These are phyloP conservation scores for Fusarium sp. DNA, from an alignment of 2,329 filamentous ascomycete species.

Conservation along the genomic window DNA sequence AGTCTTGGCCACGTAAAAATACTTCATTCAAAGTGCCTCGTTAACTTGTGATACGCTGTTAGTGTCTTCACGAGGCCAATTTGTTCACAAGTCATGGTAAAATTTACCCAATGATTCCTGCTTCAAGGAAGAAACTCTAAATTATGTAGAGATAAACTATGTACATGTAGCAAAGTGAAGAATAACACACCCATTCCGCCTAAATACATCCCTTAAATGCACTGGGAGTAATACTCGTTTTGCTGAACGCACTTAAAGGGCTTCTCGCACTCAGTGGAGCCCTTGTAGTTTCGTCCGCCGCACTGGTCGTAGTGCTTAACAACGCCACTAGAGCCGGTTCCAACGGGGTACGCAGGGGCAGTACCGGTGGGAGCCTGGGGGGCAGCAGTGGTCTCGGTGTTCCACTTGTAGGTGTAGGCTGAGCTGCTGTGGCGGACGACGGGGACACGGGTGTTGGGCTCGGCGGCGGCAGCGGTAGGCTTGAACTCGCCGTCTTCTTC, in stretches of 20 bases:
- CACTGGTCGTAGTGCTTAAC: slow-evolving; percentile 39
- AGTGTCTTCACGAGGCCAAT: background rate
- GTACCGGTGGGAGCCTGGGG: slow-evolving; percentile 25
- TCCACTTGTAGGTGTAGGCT: slow-evolving; percentile 35
- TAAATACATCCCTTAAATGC: slow-evolving; percentile 9
- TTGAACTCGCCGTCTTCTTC: slow-evolving; percentile 2
- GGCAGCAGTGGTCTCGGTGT: slow-evolving; percentile 25
- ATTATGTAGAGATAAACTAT: slow-evolving; percentile 36
- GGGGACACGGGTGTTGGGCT: slow-evolving; percentile 26
- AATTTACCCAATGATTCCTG: slow-evolving; percentile 2
- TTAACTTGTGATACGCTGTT: no score
- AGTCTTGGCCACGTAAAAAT: no score
- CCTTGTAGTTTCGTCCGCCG: slow-evolving; percentile 33
- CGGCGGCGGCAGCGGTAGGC: background rate
- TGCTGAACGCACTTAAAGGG: slow-evolving; percentile 28
- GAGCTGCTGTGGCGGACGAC: slow-evolving; percentile 35
- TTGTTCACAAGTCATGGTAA: background rate
- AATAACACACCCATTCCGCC: background rate
- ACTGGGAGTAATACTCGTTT: slow-evolving; percentile 40
- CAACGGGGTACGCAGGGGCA: slow-evolving; percentile 9
- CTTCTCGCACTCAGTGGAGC: slow-evolving; percentile 37
- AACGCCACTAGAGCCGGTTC: slow-evolving; percentile 15
- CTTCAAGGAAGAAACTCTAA: slow-evolving; percentile 28
- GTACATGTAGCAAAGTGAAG: slow-evolving; percentile 28
- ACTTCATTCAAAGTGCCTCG: no score